Percentiles rank a stretch among this genome's conserved stretches.
These are phyloP conservation scores for Candida pseudoglaebosa DNA, from an alignment of 805 yeast genomes.

Conservation along the genomic window DNA sequence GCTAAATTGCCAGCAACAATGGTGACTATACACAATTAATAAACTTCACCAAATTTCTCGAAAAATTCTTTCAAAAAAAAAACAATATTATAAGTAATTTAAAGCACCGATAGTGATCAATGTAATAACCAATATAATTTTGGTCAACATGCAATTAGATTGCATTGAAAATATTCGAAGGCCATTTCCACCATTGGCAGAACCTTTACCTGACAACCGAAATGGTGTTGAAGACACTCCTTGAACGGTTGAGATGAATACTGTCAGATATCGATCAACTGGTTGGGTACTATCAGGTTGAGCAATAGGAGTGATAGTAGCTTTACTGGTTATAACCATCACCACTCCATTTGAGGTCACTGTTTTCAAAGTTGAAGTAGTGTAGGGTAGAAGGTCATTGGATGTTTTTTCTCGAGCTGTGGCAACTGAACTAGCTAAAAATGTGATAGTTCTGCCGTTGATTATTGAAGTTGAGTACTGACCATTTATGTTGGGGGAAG, in stretches of 20 bases:
- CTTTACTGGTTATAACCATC: not conserved
- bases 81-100: too few relatives aligned
- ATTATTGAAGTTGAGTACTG: not conserved
- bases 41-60: too few relatives aligned
- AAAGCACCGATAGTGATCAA: not conserved
- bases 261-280: not conserved
- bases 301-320: not conserved
- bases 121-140: not conserved
- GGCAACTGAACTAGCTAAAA: not conserved
- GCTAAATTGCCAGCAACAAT: not conserved
- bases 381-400: not conserved
- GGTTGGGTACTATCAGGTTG: not conserved
- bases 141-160: not conserved
- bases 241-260: not conserved
- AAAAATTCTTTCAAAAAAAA: too few relatives aligned
- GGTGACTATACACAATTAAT: not conserved
- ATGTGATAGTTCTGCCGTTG: conserved; percentile 1
- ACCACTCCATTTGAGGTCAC: not conserved
- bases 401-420: not conserved
- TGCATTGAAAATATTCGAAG: not conserved
- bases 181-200: not conserved
- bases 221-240: not conserved
- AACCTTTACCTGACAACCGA: not conserved
- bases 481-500: conserved; percentile 9
- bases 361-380: not conserved